Conservation (phyloP, 1,284 basidiomycete genomes). For the Cutaneotrichosporon cutaneum region DNA sequence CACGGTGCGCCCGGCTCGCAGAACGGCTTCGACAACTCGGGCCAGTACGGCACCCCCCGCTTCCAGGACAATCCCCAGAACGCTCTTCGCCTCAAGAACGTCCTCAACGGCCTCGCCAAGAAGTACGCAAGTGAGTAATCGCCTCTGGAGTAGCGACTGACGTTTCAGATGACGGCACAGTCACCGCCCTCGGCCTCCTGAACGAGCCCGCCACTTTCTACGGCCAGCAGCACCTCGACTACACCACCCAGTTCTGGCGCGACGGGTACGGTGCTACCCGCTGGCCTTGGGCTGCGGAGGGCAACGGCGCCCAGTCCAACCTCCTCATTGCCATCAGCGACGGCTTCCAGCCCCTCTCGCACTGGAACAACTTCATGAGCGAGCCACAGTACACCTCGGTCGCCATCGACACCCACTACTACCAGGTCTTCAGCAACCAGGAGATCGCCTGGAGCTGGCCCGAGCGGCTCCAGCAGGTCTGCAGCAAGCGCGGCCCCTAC, state of each 20-base stretch:
- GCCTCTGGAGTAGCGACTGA: not conserved
- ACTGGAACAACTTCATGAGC: slow-evolving; percentile 70
- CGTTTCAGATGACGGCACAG: slow-evolving; percentile 58
- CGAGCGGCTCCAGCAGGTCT: slow-evolving; percentile 65
- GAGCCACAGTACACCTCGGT: slow-evolving; percentile 62
- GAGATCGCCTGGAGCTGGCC: slow-evolving; percentile 61
- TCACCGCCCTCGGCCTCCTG: slow-evolving; percentile 58
- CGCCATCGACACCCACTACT: slow-evolving; percentile 78
- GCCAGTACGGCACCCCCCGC: slow-evolving; percentile 53
- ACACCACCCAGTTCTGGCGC: slow-evolving; percentile 66
- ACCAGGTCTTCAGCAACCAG: slow-evolving; percentile 70
- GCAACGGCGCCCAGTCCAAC: slow-evolving; percentile 34
- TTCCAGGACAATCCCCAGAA: slow-evolving; percentile 9
- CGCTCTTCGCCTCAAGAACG: slow-evolving; percentile 54
- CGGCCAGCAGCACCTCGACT: slow-evolving; percentile 60
- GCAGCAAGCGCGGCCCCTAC: slow-evolving; percentile 58
- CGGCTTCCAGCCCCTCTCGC: slow-evolving; percentile 74
- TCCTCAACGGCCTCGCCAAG: slow-evolving; percentile 27
- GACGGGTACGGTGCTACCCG: slow-evolving; percentile 64
- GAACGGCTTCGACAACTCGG: slow-evolving; percentile 79
- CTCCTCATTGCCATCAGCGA: slow-evolving; percentile 69
- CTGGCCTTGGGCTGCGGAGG: slow-evolving; percentile 59
- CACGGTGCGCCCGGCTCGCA: slow-evolving; percentile 85
- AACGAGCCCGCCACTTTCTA: slow-evolving; percentile 76
- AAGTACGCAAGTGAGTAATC: slow-evolving; percentile 15